These are phyloP conservation scores for Gaertneriomyces sp. DNA, from an alignment of 192 early-diverging fungal genomes.

Conservation along the genomic window DNA sequence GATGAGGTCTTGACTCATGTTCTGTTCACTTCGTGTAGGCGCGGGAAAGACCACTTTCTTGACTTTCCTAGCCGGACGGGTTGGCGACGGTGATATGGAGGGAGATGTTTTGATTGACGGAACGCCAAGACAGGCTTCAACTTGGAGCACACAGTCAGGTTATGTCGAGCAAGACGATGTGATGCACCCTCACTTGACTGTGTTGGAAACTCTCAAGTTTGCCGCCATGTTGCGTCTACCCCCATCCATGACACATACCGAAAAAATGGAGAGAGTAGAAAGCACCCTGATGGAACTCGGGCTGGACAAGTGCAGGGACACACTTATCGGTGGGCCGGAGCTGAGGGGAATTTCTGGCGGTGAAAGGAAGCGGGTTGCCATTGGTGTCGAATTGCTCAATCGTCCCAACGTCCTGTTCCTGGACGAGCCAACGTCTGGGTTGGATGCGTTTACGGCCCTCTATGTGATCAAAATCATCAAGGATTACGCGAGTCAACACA, in stretches of 20 bases:
- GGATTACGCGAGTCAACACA: too few relatives aligned
- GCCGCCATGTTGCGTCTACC: conserved; percentile 68
- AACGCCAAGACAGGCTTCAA: conserved; percentile 49
- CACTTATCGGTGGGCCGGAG: conserved; percentile 62
- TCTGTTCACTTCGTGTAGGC: conserved; percentile 53
- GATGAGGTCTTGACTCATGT: too few relatives aligned
- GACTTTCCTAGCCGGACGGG: conserved; percentile 58
- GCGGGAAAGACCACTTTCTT: conserved; percentile 61
- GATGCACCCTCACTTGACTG: conserved; percentile 65
- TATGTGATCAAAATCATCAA: too few relatives aligned
- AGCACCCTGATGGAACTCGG: conserved; percentile 59
- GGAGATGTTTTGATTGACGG: conserved; percentile 61
- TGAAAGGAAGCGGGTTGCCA: conserved; percentile 72
- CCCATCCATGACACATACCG: conserved; percentile 22
- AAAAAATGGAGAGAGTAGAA: conserved; percentile 55
- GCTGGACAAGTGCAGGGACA: conserved; percentile 49
- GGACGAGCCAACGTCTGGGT: conserved; percentile 71
- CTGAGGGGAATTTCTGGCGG: conserved; percentile 64
- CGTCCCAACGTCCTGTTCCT: conserved; percentile 63
- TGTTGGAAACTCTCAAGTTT: conserved; percentile 61
- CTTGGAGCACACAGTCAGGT: conserved; percentile 66
- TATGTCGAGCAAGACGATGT: conserved; percentile 74
- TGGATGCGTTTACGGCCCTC: conserved; percentile 62
- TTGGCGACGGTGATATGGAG: too few relatives aligned
- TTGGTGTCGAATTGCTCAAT: conserved; percentile 67